phyloP scores from a whole-genome alignment of 805 yeast genomes.

The Saccharomyces kudriavzevii region DNA sequence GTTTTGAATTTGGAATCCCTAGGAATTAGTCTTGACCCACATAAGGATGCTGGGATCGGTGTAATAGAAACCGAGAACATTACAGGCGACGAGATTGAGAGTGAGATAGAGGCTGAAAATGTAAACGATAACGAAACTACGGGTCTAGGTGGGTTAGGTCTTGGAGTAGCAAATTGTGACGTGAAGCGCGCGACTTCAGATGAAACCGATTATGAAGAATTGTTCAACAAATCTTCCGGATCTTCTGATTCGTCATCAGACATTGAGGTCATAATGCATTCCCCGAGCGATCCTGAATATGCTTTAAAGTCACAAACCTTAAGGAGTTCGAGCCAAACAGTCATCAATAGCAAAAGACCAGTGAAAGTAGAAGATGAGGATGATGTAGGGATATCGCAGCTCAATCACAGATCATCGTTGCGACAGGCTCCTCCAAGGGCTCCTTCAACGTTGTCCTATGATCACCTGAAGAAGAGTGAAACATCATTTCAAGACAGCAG shows the following conservation, averaged over 20 bases:
- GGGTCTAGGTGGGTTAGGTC: not conserved
- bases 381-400: not conserved
- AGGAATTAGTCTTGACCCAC: slow-evolving; percentile 9
- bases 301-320: slow-evolving; percentile 1
- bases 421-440: slow-evolving; percentile 22
- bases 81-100: not conserved
- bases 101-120: not conserved
- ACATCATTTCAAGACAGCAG: slow-evolving; percentile 1
- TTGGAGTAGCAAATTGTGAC: not conserved
- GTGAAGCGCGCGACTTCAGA: not conserved
- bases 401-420: slow-evolving; percentile 5
- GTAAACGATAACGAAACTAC: not conserved
- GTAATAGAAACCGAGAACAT: not conserved
- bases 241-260: slow-evolving; percentile 5
- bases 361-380: not conserved
- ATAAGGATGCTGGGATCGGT: not conserved
- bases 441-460: slow-evolving; percentile 19
- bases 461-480: slow-evolving; percentile 9
- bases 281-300: slow-evolving; percentile 6
- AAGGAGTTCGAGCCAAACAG: slow-evolving; percentile 5
- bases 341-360: not conserved
- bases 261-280: slow-evolving; percentile 15
- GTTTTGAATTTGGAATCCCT: slow-evolving; percentile 10
- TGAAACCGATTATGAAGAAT: not conserved
- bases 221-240: not conserved